Base-by-base conservation (phyloP, 805 yeast species). In the Pichia deserticola region DNA sequence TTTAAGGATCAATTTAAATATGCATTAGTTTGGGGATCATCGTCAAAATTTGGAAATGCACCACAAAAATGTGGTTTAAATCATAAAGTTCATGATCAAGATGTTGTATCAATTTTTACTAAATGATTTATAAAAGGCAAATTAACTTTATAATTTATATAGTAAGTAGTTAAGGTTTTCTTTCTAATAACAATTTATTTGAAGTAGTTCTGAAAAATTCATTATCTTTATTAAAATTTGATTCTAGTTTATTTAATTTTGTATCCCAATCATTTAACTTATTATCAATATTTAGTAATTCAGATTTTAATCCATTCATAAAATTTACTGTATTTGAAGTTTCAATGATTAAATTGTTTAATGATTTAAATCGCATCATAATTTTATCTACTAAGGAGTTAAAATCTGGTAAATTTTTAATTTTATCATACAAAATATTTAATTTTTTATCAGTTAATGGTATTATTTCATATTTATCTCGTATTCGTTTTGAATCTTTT, bases 21-120 rank as follows among this genome's bases (percentile, higher is more conserved):
- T 64, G 98, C 98, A 0, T 69, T 89, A 60, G 97, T 92, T 6
- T 92, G 98, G 97, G 99, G 99, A 0, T 81, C 90, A 1, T 84
- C 95, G 43, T 86, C 97, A 7, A 93, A 93, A 65, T 65, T 64
- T 40, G 69, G 69, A 15, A 96, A 89, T 63, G 87, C 92, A 36
- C 98, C 98, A 5, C 99, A 92, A 63, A 92, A 92, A 63, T 92
- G 98, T 73, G 98, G 99, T 0, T 72, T 92, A 50, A 78, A 64
- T 54, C 99, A 92, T 64, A 71, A 72, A 36, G 84, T 93, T 12
- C 81, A 86, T 57, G 98, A 92, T 63, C 97, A 90, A 63, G 99
- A 92, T 64, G 99, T 92, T 15, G 92, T 93, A 27, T 84, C 93
- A 45, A 80, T 92, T 50, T 89, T 92, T 45, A 81, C 97, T 25